Evolutionary conservation across 2,329 filamentous ascomycete species (phyloP).

Genomic region (Curvularia hawaiiensis): DNA sequence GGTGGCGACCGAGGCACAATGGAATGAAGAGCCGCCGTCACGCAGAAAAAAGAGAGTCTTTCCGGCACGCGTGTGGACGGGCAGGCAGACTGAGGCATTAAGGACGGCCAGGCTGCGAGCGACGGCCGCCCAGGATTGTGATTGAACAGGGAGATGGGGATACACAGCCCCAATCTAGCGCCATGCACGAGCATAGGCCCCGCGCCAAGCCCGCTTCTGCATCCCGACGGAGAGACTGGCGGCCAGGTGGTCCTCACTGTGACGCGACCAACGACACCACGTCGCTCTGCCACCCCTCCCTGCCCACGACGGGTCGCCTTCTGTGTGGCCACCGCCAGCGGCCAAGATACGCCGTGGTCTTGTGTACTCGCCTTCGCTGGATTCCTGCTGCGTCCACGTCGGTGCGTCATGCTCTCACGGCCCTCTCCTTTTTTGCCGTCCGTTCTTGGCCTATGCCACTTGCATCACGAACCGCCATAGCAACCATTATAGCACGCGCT

Average conservation of each 20-base stretch:
- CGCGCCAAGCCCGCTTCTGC: slow-evolving; percentile 7
- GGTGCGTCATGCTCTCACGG: not conserved
- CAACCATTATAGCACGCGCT: slow-evolving; percentile 3
- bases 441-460: not conserved
- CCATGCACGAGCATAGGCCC: not conserved
- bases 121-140: not conserved
- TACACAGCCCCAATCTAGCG: not conserved
- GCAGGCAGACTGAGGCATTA: not conserved
- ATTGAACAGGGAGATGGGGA: no score
- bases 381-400: not conserved
- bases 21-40: not conserved
- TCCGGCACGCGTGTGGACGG: no score
- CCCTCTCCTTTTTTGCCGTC: not conserved
- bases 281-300: not conserved
- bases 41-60: not conserved
- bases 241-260: not conserved
- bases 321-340: not conserved
- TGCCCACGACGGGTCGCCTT: not conserved
- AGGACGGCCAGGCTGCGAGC: not conserved
- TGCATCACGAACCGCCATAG: not conserved
- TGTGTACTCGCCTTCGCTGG: not conserved
- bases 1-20: not conserved
- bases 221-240: not conserved
- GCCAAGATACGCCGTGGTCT: not conserved
- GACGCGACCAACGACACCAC: slow-evolving; percentile 2